Evolutionary conservation across 2,329 filamentous ascomycete genomes (phyloP), one percentile per base, ranked within the genome.

Genomic region (Epichloe festucae): DNA sequence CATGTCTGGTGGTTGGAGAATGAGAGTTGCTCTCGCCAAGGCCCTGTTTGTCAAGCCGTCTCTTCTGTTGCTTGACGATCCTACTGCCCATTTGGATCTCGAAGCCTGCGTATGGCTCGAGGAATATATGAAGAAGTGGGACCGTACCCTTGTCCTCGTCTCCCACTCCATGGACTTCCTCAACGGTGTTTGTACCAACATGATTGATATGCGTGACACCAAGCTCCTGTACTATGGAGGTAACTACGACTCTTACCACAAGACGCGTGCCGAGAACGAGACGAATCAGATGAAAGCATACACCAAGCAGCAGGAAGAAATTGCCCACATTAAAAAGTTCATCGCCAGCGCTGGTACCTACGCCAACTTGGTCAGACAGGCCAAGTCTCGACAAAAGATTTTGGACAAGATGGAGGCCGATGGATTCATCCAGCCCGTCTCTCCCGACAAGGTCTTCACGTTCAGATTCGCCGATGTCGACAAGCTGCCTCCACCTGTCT

Each of bases 351-450:
- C 93, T 53, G 93, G 94, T 90, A 98, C 93, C 55, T 98, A 98
- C 67, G 93, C 94, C 81, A 98, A 98, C 77, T 79, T 98, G 77
- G 93, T 98, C 67, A 82, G 88, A 70, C 93, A 98, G 74, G 94
- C 94, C 72, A 98, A 98, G 79, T 97, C 93, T 43, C 84, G 93
- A 58, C 93, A 98, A 74, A 98, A 98, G 88, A 97, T 97, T 71
- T 79, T 97, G 60, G 93, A 98, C 81, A 98, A 98, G 84, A 98
- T 98, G 93, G 91, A 97, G 79, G 93, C 94, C 62, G 93, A 98
- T 64, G 93, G 93, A 60, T 93, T 97, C 72, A 97, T 98, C 67
- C 85, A 98, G 73, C 87, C 89, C 52, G 89, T 98, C 56, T 72
- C 78, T 52, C 73, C 81, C 57, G 93, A 98, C 73, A 81, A 82